These are phyloP conservation scores for Allium cepa DNA, from an alignment of 106 monocot species.

Conservation along the genomic window DNA sequence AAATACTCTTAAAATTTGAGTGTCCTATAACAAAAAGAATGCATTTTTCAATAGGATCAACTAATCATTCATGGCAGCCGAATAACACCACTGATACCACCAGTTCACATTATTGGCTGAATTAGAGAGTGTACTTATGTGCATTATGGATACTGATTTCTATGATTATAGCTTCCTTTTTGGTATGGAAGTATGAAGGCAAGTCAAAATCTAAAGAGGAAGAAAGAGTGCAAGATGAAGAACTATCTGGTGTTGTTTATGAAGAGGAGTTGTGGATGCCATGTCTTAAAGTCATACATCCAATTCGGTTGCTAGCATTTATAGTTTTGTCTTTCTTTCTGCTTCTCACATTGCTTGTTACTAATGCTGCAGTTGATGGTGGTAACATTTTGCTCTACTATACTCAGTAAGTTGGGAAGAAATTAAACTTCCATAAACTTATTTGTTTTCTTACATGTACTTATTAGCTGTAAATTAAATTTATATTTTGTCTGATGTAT, in stretches of 20 bases:
- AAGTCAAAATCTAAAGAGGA: neutral
- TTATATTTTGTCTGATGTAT: conserved; percentile 6
- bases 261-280: conserved; percentile 68
- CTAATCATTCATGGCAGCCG: conserved; percentile 38
- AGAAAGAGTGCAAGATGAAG: conserved; percentile 8
- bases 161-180: conserved; percentile 32
- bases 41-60: conserved; percentile 35
- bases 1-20: neutral
- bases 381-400: conserved; percentile 42
- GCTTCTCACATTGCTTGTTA: conserved; percentile 34
- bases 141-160: too few species aligned
- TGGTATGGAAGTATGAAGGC: conserved; percentile 69
- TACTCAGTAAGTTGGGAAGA: conserved; percentile 48
- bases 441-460: neutral
- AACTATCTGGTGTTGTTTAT: conserved; percentile 27
- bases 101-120: conserved; percentile 44
- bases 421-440: neutral
- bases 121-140: conserved; percentile 64
- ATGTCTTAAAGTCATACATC: conserved; percentile 59
- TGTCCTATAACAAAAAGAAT: neutral
- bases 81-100: conserved; percentile 30
- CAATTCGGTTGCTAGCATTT: conserved; percentile 57
- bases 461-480: neutral
- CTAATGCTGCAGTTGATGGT: conserved; percentile 28
- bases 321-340: conserved; percentile 39